These are phyloP conservation scores for Leptomonas pyrrhocoris DNA, from an alignment of 208 protist genomes.

Conservation along the genomic window DNA sequence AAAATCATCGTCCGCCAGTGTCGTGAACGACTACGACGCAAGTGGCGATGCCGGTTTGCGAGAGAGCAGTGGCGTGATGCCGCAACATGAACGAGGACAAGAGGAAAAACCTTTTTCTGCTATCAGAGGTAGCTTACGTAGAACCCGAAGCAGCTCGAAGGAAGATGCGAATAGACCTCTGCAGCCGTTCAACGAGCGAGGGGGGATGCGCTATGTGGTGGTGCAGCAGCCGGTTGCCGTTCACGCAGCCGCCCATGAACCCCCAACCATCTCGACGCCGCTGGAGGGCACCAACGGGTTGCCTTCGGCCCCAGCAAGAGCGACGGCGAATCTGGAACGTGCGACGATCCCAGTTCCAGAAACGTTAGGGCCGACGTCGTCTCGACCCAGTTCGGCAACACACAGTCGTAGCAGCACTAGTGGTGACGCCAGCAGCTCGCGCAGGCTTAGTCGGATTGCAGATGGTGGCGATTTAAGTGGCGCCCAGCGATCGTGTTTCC, in stretches of 20 bases:
- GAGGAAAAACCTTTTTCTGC: background rate
- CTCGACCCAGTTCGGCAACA: no score
- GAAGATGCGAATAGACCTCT: no score
- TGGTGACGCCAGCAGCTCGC: no score
- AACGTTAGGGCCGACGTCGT: no score
- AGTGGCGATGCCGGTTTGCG: background rate
- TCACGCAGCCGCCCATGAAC: background rate
- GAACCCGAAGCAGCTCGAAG: no score
- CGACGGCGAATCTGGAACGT: background rate
- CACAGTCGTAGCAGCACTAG: no score
- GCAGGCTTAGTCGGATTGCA: no score
- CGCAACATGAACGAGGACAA: background rate
- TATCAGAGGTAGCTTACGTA: no score
- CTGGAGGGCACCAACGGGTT: background rate
- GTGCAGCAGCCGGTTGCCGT: constrained; percentile 19
- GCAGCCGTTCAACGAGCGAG: constrained; percentile 5
- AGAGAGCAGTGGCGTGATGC: background rate
- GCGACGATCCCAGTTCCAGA: no score
- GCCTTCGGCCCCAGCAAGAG: background rate
- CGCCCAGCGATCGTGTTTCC: no score
- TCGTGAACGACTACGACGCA: background rate
- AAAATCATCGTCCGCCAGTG: background rate
- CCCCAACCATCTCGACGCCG: background rate
- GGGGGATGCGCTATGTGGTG: constrained; percentile 18
- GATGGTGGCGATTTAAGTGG: no score